Percentiles rank a stretch among this genome's conserved stretches.
Evolutionary conservation across 225 moss, liverwort and hornwort species (phyloP).

Genomic region (Pseudisothecium myosuroides): DNA sequence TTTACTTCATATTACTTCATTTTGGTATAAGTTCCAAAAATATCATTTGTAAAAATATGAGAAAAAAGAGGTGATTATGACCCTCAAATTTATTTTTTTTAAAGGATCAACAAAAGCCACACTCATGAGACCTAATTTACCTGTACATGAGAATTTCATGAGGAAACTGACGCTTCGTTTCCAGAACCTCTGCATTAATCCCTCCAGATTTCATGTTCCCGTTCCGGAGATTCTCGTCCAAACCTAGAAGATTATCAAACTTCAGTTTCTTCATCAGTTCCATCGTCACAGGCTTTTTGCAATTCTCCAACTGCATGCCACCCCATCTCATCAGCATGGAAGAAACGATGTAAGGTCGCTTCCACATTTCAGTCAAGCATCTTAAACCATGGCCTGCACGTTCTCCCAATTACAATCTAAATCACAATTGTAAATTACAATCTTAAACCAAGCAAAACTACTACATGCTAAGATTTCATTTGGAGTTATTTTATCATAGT

Average conservation of each 20-base stretch:
- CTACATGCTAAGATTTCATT: background rate
- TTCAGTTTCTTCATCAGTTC: slow-evolving; percentile 69
- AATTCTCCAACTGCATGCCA: slow-evolving; percentile 44
- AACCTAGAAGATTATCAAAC: slow-evolving; percentile 59
- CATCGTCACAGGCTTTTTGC: slow-evolving; percentile 67
- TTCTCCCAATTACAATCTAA: background rate
- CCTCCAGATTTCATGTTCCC: slow-evolving; percentile 61
- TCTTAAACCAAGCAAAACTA: background rate
- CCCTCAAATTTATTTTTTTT: too few relatives aligned
- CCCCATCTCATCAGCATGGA: background rate
- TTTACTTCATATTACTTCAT: background rate
- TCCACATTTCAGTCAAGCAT: background rate
- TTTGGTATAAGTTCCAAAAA: background rate
- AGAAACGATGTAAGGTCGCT: background rate
- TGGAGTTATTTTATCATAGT: background rate
- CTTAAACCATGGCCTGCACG: background rate
- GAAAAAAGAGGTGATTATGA: background rate
- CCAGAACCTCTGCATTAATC: slow-evolving; percentile 51
- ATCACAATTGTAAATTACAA: background rate
- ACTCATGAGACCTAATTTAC: background rate
- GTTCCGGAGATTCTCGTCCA: slow-evolving; percentile 53
- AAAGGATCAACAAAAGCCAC: background rate
- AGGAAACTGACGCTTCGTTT: slow-evolving; percentile 74
- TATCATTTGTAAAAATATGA: background rate
- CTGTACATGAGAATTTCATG: slow-evolving; percentile 82